Percentiles rank a stretch among this genome's conserved stretches.
Conservation (phyloP, 495 filamentous ascomycete species). For the Podospora sp. region DNA sequence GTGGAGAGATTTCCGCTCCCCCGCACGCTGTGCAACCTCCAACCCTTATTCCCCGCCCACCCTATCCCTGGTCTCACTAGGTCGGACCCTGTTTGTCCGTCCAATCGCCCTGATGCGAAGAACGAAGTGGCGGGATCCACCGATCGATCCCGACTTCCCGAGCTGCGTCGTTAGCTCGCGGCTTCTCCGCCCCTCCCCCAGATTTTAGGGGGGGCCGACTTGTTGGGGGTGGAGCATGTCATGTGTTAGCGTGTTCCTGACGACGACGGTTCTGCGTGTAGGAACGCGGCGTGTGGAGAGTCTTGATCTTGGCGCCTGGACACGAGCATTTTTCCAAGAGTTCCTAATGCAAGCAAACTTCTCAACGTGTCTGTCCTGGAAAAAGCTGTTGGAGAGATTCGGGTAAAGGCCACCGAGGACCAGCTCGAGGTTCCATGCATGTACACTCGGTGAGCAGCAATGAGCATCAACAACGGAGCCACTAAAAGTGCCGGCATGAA, state of each 20-base stretch:
- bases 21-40: conserved; percentile 1
- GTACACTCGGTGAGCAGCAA: neutral
- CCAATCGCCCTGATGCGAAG: neutral
- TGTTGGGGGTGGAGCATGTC: neutral
- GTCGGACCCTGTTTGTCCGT: neutral
- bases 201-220: neutral
- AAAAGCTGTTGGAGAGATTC: neutral
- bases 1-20: neutral
- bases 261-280: neutral
- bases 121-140: neutral
- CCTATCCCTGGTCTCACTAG: neutral
- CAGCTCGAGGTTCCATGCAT: neutral
- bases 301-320: neutral
- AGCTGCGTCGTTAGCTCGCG: neutral
- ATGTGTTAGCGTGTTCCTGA: neutral
- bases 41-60: neutral
- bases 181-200: neutral
- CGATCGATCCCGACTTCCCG: neutral
- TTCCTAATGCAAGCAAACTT: too few species aligned
- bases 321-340: too few species aligned
- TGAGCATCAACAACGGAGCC: neutral
- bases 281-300: neutral
- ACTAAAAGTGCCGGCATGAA: conserved; percentile 1
- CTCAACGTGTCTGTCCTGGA: neutral
- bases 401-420: conserved; percentile 10